These are phyloP conservation scores for Immersiella caudata DNA, from an alignment of 495 filamentous ascomycete species.

Conservation along the genomic window DNA sequence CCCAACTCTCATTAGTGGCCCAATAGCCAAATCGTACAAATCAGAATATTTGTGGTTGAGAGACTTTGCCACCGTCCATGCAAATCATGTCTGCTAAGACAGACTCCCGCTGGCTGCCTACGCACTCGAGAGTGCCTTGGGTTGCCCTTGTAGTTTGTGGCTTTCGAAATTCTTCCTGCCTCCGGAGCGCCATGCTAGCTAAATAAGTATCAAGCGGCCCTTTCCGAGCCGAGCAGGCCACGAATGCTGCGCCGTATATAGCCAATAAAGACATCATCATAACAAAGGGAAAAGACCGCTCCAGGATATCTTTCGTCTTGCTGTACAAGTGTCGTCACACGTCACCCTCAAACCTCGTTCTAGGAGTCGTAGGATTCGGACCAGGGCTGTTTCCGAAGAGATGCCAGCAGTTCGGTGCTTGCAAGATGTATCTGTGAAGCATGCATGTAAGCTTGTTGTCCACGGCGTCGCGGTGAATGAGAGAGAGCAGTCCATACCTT, in stretches of 20 bases:
- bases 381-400: slow-evolving; percentile 38
- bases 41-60: too few relatives aligned
- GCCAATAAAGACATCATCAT: neutral
- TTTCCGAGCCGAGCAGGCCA: neutral
- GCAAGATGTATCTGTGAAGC: slow-evolving; percentile 50
- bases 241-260: neutral
- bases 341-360: slow-evolving; percentile 38
- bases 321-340: slow-evolving; percentile 10
- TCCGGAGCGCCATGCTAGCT: neutral
- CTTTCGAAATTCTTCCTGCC: neutral
- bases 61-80: too few relatives aligned
- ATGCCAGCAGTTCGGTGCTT: slow-evolving; percentile 55
- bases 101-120: too few relatives aligned
- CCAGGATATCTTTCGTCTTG: neutral
- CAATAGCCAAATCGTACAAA: too few relatives aligned
- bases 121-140: too few relatives aligned
- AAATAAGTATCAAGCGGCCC: neutral
- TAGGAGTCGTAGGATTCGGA: slow-evolving; percentile 29
- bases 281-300: neutral
- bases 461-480: slow-evolving; percentile 41
- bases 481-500: slow-evolving; percentile 78
- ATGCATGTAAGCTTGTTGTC: neutral
- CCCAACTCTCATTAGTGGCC: too few relatives aligned
- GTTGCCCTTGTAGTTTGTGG: too few relatives aligned
- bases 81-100: too few relatives aligned